Conservation (phyloP, 306 rosid genomes). For the Acacia acuminata region DNA sequence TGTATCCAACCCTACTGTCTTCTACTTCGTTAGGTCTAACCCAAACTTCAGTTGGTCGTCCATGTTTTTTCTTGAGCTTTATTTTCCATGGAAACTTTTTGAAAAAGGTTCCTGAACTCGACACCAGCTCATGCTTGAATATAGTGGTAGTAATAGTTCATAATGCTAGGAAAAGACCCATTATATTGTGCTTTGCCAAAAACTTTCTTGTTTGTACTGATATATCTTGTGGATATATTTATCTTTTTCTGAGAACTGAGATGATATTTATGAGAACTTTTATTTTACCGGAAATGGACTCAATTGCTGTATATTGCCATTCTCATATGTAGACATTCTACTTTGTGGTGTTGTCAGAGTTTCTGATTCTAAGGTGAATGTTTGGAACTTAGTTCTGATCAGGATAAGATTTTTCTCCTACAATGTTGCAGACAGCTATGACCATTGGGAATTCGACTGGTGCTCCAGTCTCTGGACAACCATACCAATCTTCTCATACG, state of each 20-base stretch:
- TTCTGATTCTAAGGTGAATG: background rate
- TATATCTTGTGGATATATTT: background rate
- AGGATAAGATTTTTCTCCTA: background rate
- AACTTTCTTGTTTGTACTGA: background rate
- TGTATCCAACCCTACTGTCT: background rate
- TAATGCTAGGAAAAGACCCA: background rate
- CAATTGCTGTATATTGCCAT: background rate
- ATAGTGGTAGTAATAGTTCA: background rate
- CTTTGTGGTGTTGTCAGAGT: background rate
- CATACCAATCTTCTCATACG: constrained; percentile 48
- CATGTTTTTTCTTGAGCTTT: background rate
- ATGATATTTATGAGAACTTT: background rate
- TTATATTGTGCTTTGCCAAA: background rate
- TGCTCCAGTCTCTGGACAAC: constrained; percentile 47
- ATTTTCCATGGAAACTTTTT: background rate
- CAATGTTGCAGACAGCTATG: constrained; percentile 54
- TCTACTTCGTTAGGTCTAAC: background rate
- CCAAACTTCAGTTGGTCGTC: background rate
- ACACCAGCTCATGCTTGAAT: background rate
- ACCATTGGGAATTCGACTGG: constrained; percentile 49
- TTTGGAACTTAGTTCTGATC: background rate
- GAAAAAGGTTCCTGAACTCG: background rate
- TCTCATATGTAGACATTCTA: background rate
- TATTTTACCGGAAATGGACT: background rate
- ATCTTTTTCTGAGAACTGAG: background rate